Evolutionary conservation across 768 basidiomycete genomes (phyloP).

Genomic region (Boletus barrowsii): DNA sequence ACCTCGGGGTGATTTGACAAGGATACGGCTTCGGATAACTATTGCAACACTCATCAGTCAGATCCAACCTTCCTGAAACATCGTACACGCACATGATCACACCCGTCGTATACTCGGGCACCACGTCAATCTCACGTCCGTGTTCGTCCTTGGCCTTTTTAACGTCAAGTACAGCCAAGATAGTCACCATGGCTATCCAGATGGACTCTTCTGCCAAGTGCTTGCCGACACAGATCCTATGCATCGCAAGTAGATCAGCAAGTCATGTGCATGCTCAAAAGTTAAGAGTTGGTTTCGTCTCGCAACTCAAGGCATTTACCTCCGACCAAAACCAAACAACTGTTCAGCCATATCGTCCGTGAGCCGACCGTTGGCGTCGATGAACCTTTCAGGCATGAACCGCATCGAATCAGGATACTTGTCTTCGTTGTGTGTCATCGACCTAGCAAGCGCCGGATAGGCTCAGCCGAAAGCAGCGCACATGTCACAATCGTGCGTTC

Average conservation of each 20-base stretch:
- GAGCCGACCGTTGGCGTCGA: constrained; percentile 19
- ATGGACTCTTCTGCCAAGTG: constrained; percentile 41
- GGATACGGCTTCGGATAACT: constrained; percentile 19
- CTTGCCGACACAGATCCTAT: constrained; percentile 38
- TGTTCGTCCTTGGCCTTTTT: constrained; percentile 24
- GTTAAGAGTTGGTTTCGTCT: neutral
- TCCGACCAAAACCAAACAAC: constrained; percentile 25
- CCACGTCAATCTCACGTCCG: constrained; percentile 18
- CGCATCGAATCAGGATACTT: constrained; percentile 32
- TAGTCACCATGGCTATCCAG: constrained; percentile 33
- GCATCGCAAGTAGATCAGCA: too few species aligned
- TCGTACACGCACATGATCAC: constrained; percentile 22
- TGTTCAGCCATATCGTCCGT: constrained; percentile 25
- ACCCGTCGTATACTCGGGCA: constrained; percentile 24
- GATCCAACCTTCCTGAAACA: neutral
- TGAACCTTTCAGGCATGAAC: constrained; percentile 38
- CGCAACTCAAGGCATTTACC: neutral
- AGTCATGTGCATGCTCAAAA: too few species aligned
- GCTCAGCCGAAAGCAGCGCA: neutral
- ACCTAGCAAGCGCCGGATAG: constrained; percentile 13
- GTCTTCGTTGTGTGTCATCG: constrained; percentile 34
- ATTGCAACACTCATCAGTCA: neutral
- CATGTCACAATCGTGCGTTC: neutral
- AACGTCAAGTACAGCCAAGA: constrained; percentile 37
- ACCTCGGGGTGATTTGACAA: constrained; percentile 20